Percentiles rank a stretch among this genome's conserved stretches.
These are phyloP conservation scores for Ascoidea rubescens DNA, from an alignment of 805 yeast genomes.

Conservation along the genomic window DNA sequence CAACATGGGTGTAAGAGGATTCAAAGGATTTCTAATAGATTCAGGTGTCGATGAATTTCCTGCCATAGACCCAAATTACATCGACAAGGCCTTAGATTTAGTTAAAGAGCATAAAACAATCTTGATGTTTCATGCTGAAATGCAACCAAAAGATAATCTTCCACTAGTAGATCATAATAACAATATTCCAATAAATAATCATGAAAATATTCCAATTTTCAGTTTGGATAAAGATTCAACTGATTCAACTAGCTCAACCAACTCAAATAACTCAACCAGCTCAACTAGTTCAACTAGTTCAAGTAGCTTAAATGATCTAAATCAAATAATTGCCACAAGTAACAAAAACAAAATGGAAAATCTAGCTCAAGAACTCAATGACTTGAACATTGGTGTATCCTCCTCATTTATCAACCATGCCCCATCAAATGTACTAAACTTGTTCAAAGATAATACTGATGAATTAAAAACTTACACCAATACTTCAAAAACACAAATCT, in stretches of 20 bases:
- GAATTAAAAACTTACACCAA: no score
- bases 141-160: constrained; percentile 33
- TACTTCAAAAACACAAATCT: neutral
- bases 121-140: constrained; percentile 88
- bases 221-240: constrained; percentile 6
- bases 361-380: constrained; percentile 14
- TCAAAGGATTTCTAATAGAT: constrained; percentile 84
- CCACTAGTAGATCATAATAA: constrained; percentile 7
- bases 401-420: neutral
- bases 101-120: constrained; percentile 55
- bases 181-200: constrained; percentile 14
- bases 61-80: constrained; percentile 51
- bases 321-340: neutral
- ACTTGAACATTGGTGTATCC: constrained; percentile 10
- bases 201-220: constrained; percentile 6
- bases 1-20: constrained; percentile 82
- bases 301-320: neutral
- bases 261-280: neutral
- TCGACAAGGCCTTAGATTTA: constrained; percentile 47
- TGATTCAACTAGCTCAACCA: neutral
- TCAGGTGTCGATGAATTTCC: constrained; percentile 97
- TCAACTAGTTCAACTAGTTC: neutral
- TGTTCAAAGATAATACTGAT: neutral
- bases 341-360: no score
- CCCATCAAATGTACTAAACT: neutral